phyloP scores from a whole-genome alignment of 306 rosid species.

The Astragalus glycyphyllos region DNA sequence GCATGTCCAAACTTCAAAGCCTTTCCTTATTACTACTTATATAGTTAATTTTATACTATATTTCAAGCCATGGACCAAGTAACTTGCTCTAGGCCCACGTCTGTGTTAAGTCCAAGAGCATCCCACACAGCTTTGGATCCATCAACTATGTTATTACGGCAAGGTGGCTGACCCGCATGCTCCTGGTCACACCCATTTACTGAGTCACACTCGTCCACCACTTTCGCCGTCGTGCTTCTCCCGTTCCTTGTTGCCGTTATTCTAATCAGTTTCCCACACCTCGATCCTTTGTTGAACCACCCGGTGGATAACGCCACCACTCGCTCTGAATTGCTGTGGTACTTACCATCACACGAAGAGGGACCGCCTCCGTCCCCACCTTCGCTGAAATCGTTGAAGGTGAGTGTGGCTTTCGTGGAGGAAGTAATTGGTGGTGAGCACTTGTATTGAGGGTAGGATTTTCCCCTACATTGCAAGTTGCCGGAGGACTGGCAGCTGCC shows the following conservation, averaged over 20 bases:
- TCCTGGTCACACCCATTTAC: slow-evolving; percentile 51
- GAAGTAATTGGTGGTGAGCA: slow-evolving; percentile 36
- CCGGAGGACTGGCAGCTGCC: slow-evolving; percentile 19
- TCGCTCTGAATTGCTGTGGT: slow-evolving; percentile 39
- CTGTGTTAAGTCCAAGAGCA: slow-evolving; percentile 46
- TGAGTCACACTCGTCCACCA: slow-evolving; percentile 68
- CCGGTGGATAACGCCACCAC: slow-evolving; percentile 64
- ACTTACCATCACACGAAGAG: slow-evolving; percentile 44
- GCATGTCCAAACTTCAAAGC: too few species aligned
- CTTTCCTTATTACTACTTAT: too few species aligned
- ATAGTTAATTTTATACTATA: too few species aligned
- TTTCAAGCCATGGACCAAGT: slow-evolving; percentile 50
- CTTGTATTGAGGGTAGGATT: slow-evolving; percentile 26
- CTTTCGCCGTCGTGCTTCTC: slow-evolving; percentile 47
- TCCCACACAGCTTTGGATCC: slow-evolving; percentile 62
- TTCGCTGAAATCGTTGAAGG: slow-evolving; percentile 50
- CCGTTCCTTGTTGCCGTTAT: slow-evolving; percentile 43
- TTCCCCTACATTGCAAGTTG: neutral
- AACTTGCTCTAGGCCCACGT: slow-evolving; percentile 35
- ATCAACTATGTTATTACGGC: slow-evolving; percentile 56
- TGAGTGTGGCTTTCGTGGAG: slow-evolving; percentile 46
- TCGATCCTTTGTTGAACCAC: slow-evolving; percentile 49
- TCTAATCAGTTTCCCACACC: slow-evolving; percentile 44
- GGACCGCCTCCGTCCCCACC: slow-evolving; percentile 50
- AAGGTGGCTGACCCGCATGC: slow-evolving; percentile 58